Percentiles rank a stretch among this genome's conserved stretches.
Conservation (phyloP, 106 monocot genomes). For the Apostasia ramifera region DNA sequence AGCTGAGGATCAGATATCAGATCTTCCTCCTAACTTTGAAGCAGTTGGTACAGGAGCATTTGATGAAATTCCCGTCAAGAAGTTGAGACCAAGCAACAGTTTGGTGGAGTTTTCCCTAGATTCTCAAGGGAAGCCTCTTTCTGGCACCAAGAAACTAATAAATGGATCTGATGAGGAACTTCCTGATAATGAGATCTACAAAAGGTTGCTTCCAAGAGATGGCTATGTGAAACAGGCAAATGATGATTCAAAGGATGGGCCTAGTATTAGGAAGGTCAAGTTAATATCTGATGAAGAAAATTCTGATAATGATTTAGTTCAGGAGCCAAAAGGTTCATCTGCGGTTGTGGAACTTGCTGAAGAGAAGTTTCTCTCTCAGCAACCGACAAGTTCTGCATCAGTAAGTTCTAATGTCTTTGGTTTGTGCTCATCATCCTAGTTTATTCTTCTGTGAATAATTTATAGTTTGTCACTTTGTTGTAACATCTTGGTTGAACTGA, state of each 20-base stretch:
- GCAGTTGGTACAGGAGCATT: constrained; percentile 2
- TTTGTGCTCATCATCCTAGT: too few species aligned
- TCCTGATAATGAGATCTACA: neutral
- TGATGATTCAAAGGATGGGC: neutral
- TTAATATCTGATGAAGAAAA: neutral
- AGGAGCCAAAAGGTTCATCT: constrained; percentile 8
- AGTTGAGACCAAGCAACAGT: constrained; percentile 2
- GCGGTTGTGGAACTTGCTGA: constrained; percentile 8
- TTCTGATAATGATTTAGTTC: constrained; percentile 7
- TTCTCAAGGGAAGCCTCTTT: neutral
- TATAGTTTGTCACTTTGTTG: too few species aligned
- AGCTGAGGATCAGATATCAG: constrained; percentile 5
- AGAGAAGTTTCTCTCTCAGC: constrained; percentile 1
- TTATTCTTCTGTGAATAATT: too few species aligned
- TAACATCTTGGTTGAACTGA: too few species aligned
- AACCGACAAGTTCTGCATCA: neutral
- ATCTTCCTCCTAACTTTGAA: constrained; percentile 3
- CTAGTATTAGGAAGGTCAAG: constrained; percentile 1
- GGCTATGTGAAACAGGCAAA: neutral
- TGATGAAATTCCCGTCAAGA: constrained; percentile 4
- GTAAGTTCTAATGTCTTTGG: neutral
- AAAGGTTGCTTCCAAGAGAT: neutral
- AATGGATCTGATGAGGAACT: constrained; percentile 1
- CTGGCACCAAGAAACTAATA: neutral
- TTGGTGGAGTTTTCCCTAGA: neutral